These are phyloP conservation scores for Tillandsia fasciculata DNA, from an alignment of 176 grass and related monocot genomes.

Conservation along the genomic window DNA sequence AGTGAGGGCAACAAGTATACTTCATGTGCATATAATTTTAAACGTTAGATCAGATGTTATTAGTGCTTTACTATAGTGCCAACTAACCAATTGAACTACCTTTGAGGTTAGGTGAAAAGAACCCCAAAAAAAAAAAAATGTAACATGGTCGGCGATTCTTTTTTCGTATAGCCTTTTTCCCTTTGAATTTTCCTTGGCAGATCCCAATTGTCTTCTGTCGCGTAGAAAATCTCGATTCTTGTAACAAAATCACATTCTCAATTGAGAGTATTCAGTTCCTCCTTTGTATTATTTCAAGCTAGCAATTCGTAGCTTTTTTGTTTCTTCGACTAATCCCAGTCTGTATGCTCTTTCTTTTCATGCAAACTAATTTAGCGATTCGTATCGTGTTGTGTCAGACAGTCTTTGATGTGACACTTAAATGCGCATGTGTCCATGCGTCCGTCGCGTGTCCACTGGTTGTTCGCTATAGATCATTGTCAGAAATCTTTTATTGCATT, in stretches of 20 bases:
- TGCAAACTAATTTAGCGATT: no score
- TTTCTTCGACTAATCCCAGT: background rate
- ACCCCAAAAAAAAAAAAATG: background rate
- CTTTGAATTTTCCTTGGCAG: conserved; percentile 12
- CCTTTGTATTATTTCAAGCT: conserved; percentile 4
- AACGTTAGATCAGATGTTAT: conserved; percentile 16
- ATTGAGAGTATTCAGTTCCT: background rate
- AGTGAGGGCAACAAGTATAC: conserved; percentile 12
- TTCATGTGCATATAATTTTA: conserved; percentile 26
- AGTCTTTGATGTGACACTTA: no score
- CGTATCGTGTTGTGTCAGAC: no score
- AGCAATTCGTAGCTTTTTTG: background rate
- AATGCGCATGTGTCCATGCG: no score
- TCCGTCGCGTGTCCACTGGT: no score
- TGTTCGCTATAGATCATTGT: no score
- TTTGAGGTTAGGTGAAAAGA: conserved; percentile 5
- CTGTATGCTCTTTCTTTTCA: background rate
- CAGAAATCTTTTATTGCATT: no score
- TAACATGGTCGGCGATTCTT: conserved; percentile 32
- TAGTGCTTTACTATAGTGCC: conserved; percentile 2
- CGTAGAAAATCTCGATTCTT: conserved; percentile 19
- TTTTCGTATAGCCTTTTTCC: background rate
- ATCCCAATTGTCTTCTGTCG: conserved; percentile 16
- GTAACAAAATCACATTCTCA: conserved; percentile 14
- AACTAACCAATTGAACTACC: conserved; percentile 27